Percentiles rank a stretch among this genome's conserved stretches.
Conservation (phyloP, 2,329 filamentous ascomycete species). For the Fusarium nygamai region DNA sequence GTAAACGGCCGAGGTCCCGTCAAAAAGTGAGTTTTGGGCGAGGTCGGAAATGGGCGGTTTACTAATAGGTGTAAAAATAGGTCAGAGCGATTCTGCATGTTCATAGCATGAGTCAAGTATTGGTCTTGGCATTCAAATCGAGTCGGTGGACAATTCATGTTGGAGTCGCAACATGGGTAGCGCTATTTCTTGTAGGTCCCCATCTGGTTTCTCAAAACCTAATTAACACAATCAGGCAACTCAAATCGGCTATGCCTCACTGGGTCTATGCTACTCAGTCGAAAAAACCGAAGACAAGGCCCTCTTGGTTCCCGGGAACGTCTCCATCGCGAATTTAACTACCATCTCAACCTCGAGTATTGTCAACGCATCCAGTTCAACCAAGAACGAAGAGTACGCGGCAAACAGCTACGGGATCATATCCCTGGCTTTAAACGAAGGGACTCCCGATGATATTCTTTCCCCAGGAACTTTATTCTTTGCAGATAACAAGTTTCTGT, state of each 20-base stretch:
- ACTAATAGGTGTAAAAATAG: rapidly evolving
- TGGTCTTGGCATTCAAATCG: background rate
- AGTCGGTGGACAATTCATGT: background rate
- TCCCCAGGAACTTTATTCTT: background rate
- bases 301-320: background rate
- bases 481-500: background rate
- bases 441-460: background rate
- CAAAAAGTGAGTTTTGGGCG: background rate
- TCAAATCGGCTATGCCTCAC: background rate
- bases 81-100: background rate
- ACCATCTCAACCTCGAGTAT: background rate
- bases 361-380: background rate
- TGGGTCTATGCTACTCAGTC: rapidly evolving
- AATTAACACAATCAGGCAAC: background rate
- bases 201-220: background rate
- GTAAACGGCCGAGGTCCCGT: background rate
- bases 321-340: background rate
- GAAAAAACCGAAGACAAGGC: background rate
- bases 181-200: background rate
- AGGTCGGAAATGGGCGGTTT: rapidly evolving
- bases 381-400: background rate
- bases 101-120: background rate
- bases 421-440: background rate
- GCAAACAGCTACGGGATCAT: background rate
- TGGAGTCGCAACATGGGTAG: background rate